Evolutionary conservation across 768 basidiomycete genomes (phyloP).

Genomic region (Collybia nuda): DNA sequence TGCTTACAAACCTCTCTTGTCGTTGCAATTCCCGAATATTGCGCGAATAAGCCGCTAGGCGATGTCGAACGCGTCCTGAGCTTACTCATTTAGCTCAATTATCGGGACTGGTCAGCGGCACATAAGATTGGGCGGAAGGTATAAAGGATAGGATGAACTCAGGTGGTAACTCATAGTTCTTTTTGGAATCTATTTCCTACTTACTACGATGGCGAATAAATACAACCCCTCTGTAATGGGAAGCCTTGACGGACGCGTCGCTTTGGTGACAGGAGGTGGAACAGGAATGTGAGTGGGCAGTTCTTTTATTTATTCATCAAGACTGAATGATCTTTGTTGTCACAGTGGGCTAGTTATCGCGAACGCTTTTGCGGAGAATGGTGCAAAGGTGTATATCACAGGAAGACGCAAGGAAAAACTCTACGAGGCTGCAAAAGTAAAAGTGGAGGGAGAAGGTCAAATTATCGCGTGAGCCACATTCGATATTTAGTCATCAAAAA

Average conservation of each 20-base stretch:
- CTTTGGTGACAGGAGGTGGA: slow-evolving; percentile 5
- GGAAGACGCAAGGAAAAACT: slow-evolving; percentile 15
- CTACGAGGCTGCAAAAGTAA: not conserved
- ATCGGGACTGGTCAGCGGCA: no score
- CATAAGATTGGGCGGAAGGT: no score
- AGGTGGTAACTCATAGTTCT: no score
- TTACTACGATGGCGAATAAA: not conserved
- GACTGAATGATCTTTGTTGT: not conserved
- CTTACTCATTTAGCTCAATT: no score
- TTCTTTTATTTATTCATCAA: not conserved
- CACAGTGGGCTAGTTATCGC: slow-evolving; percentile 7
- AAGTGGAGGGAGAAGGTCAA: not conserved
- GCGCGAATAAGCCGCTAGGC: no score
- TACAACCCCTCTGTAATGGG: not conserved
- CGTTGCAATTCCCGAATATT: no score
- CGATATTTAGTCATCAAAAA: not conserved
- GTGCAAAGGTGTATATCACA: slow-evolving; percentile 20
- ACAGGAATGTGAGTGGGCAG: slow-evolving; percentile 3
- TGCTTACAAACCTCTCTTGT: no score
- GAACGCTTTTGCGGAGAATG: slow-evolving; percentile 12
- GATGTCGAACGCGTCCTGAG: no score
- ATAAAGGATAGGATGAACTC: no score
- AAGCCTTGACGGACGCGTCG: not conserved
- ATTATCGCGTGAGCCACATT: slow-evolving; percentile 4
- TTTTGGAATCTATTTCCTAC: no score